Evolutionary conservation across 2,329 filamentous ascomycete species (phyloP).

Genomic region (Penicillium sp.): DNA sequence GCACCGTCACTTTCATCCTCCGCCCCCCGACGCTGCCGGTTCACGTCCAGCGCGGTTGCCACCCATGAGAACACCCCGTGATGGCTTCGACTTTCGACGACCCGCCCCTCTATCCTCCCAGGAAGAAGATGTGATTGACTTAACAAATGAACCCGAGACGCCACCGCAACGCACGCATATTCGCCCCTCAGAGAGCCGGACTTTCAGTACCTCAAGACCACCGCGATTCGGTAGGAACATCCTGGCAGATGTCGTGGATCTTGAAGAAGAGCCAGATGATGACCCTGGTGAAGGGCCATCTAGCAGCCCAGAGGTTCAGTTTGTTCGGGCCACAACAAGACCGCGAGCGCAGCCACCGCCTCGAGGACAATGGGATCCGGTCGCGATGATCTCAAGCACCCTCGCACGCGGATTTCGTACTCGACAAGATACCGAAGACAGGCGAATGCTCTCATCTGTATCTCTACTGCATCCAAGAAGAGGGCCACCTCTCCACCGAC

Average conservation of each 20-base stretch:
- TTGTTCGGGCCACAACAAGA: constrained; percentile 38
- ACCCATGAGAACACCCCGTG: constrained; percentile 46
- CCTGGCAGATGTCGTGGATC: constrained; percentile 38
- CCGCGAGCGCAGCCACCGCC: constrained; percentile 5
- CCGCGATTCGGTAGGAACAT: constrained; percentile 40
- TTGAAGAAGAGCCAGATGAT: constrained; percentile 36
- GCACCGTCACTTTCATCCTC: constrained; percentile 26
- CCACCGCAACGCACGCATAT: constrained; percentile 22
- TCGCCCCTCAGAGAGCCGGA: constrained; percentile 10
- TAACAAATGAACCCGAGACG: constrained; percentile 47
- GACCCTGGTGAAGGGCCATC: constrained; percentile 19
- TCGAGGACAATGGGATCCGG: constrained; percentile 5
- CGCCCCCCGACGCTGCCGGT: constrained; percentile 15
- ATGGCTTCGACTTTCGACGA: constrained; percentile 55
- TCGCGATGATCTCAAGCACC: neutral
- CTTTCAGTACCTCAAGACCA: constrained; percentile 19
- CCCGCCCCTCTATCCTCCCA: constrained; percentile 43
- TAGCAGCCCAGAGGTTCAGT: constrained; percentile 51
- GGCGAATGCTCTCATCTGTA: neutral
- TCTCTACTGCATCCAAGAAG: neutral
- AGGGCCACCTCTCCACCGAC: neutral
- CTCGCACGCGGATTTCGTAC: neutral
- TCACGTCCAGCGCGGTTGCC: constrained; percentile 29
- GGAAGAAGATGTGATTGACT: constrained; percentile 44
- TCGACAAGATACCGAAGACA: neutral